These are phyloP conservation scores for Cetradonia linearis DNA, from an alignment of 495 filamentous ascomycete genomes.

Conservation along the genomic window DNA sequence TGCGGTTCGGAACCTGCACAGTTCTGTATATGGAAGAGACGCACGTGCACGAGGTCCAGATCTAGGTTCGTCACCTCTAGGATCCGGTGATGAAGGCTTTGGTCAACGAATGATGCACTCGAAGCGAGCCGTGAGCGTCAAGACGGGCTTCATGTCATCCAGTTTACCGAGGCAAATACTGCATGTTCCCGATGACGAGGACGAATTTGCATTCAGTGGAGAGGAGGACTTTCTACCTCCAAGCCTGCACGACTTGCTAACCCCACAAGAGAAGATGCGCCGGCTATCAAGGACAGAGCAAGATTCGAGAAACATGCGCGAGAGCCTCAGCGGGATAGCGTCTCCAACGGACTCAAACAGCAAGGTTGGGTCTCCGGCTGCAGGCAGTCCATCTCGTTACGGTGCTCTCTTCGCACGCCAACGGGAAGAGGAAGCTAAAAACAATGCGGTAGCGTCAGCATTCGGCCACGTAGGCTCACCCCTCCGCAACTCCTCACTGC, in stretches of 20 bases:
- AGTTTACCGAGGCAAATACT: conserved; percentile 59
- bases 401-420: conserved; percentile 70
- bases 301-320: conserved; percentile 50
- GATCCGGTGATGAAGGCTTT: conserved; percentile 43
- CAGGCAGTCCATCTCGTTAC: conserved; percentile 79
- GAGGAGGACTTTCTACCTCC: conserved; percentile 90
- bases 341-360: conserved; percentile 51
- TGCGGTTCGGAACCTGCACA: conserved; percentile 68
- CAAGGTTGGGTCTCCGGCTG: conserved; percentile 72
- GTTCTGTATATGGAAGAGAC: conserved; percentile 73
- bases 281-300: conserved; percentile 65
- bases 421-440: conserved; percentile 49
- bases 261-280: conserved; percentile 78
- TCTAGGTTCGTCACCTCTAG: conserved; percentile 57
- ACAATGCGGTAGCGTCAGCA: conserved; percentile 35
- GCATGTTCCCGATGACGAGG: conserved; percentile 57
- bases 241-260: conserved; percentile 80
- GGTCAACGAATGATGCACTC: conserved; percentile 75
- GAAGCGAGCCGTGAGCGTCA: conserved; percentile 51
- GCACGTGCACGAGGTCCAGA: conserved; percentile 40
- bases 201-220: conserved; percentile 72
- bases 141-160: conserved; percentile 66
- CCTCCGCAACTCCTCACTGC: conserved; percentile 70
- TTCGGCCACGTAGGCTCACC: conserved; percentile 91
- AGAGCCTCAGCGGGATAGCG: conserved; percentile 50